Percentiles rank a stretch among this genome's conserved stretches.
Evolutionary conservation across 2,329 filamentous ascomycete genomes (phyloP).

Genomic region (Apiospora saccharicola): DNA sequence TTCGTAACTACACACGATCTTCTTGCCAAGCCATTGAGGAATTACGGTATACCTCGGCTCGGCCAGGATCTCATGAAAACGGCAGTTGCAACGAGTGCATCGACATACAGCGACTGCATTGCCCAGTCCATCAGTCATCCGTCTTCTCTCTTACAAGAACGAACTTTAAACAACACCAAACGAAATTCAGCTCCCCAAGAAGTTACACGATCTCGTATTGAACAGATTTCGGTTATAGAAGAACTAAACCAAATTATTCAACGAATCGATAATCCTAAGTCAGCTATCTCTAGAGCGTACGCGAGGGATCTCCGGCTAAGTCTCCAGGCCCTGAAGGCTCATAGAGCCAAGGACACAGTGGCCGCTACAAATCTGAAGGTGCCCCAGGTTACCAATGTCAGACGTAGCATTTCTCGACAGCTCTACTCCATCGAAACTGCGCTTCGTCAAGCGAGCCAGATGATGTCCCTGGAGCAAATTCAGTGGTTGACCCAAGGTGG

Average conservation of each 20-base stretch:
- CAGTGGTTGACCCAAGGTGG: slow-evolving; percentile 51
- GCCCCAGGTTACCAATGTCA: slow-evolving; percentile 5
- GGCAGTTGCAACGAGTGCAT: neutral
- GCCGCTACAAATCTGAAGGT: slow-evolving; percentile 18
- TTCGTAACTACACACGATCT: neutral
- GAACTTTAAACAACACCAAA: neutral
- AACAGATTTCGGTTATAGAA: neutral
- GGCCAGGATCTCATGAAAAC: neutral
- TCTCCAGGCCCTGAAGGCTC: slow-evolving; percentile 33
- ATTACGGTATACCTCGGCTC: neutral
- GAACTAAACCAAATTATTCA: slow-evolving; percentile 45
- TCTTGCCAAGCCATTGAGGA: neutral
- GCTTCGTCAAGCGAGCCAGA: slow-evolving; percentile 24
- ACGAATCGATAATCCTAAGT: slow-evolving; percentile 38
- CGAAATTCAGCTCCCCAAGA: neutral
- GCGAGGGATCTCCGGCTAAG: slow-evolving; percentile 40
- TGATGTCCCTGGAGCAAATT: slow-evolving; percentile 33
- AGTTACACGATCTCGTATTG: neutral
- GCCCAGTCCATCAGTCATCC: neutral
- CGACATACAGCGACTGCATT: neutral
- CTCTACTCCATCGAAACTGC: slow-evolving; percentile 28
- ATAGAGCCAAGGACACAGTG: slow-evolving; percentile 12
- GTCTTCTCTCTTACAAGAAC: no score
- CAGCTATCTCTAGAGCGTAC: slow-evolving; percentile 47
- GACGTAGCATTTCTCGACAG: slow-evolving; percentile 9